phyloP scores from a whole-genome alignment of 495 filamentous ascomycete species.

The Penicillium tannophilum region DNA sequence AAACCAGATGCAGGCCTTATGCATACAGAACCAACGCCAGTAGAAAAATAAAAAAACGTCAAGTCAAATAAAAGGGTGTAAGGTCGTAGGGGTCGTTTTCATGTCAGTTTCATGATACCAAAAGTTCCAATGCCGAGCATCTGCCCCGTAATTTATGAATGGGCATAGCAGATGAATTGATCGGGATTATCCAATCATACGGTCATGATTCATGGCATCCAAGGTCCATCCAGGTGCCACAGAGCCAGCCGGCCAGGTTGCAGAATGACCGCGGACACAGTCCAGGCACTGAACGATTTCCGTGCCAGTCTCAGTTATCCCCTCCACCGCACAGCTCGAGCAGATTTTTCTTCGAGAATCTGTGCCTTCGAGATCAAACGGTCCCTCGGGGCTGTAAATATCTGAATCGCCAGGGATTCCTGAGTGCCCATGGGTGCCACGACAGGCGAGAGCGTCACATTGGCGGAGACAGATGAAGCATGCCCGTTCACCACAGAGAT shows the following conservation, averaged over 20 bases:
- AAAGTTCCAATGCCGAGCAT: neutral
- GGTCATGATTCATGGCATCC: slow-evolving; percentile 13
- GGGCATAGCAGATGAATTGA: neutral
- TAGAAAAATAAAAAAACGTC: neutral
- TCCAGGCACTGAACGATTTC: slow-evolving; percentile 45
- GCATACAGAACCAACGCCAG: neutral
- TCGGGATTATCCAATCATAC: neutral
- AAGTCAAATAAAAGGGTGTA: neutral
- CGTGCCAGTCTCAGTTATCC: slow-evolving; percentile 39
- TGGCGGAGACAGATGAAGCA: slow-evolving; percentile 57
- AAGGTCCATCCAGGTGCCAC: slow-evolving; percentile 20
- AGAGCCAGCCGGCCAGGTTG: slow-evolving; percentile 13
- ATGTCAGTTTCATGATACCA: neutral
- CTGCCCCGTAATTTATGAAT: neutral
- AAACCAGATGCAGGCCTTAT: neutral
- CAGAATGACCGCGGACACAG: slow-evolving; percentile 30
- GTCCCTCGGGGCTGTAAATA: slow-evolving; percentile 9
- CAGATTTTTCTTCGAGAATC: slow-evolving; percentile 37
- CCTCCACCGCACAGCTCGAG: slow-evolving; percentile 46
- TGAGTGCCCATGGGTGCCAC: slow-evolving; percentile 4
- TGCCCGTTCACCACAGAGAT: slow-evolving; percentile 47
- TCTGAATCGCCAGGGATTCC: slow-evolving; percentile 4
- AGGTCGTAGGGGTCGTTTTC: slow-evolving; percentile 1
- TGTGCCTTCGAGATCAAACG: slow-evolving; percentile 4
- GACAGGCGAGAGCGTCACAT: slow-evolving; percentile 41